These are phyloP conservation scores for Termitomyces sp. DNA, from an alignment of 1,284 basidiomycete genomes.

Conservation along the genomic window DNA sequence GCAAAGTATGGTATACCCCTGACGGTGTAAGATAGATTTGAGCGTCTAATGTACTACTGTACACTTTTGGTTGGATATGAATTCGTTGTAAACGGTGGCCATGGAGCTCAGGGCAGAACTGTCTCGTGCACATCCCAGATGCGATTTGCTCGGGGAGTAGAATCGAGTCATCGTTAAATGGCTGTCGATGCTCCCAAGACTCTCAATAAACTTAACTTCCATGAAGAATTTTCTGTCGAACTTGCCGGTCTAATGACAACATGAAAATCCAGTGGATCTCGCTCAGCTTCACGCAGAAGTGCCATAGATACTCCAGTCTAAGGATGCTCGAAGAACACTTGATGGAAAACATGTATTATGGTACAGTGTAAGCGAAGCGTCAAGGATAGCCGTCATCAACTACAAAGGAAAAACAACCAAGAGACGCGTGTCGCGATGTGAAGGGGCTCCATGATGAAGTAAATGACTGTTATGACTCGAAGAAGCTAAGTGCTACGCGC, in stretches of 20 bases:
- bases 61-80: not conserved
- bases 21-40: not conserved
- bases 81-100: not conserved
- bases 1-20: constrained; percentile 30
- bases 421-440: not conserved
- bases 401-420: not conserved
- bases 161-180: too few relatives aligned
- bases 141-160: not conserved
- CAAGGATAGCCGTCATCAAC: not conserved
- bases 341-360: too few relatives aligned
- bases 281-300: not conserved
- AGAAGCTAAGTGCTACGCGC: not conserved
- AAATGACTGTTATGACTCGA: not conserved
- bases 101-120: not conserved
- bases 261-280: too few relatives aligned
- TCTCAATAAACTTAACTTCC: not conserved
- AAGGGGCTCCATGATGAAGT: not conserved
- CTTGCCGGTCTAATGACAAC: too few relatives aligned
- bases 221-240: not conserved
- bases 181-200: not conserved
- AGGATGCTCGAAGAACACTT: not conserved
- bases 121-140: not conserved
- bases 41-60: not conserved
- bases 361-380: not conserved
- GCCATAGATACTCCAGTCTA: not conserved